A percentile compares a stretch with the other conserved stretches of the same genome.
phyloP scores from a whole-genome alignment of 1,139 yeast species.

The Saccharomyces pastorianus region DNA sequence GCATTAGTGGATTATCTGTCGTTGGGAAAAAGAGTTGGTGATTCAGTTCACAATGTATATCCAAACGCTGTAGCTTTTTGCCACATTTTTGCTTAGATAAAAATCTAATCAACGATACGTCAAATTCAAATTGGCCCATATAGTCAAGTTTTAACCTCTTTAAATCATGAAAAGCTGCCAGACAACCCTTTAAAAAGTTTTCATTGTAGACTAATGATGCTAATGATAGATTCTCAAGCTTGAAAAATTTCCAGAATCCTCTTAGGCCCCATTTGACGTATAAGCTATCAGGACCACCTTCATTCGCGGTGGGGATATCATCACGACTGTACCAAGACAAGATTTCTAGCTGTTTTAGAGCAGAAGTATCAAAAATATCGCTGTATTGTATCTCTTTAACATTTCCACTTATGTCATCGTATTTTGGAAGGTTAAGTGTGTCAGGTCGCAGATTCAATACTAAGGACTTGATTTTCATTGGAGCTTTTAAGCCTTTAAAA shows the following conservation, averaged over 20 bases:
- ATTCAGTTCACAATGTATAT: conserved; percentile 18
- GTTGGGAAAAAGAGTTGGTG: conserved; percentile 18
- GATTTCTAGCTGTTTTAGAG: conserved; percentile 20
- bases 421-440: conserved; percentile 7
- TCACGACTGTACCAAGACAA: conserved; percentile 26
- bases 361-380: conserved; percentile 20
- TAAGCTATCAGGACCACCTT: conserved; percentile 7
- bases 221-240: conserved; percentile 17
- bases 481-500: conserved; percentile 14
- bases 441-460: conserved; percentile 25
- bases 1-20: conserved; percentile 17
- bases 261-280: conserved; percentile 20
- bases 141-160: conserved; percentile 22
- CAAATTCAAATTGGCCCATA: conserved; percentile 12
- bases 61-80: conserved; percentile 19
- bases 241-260: conserved; percentile 17
- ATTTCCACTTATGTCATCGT: neutral
- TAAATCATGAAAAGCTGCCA: conserved; percentile 11
- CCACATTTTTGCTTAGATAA: conserved; percentile 14
- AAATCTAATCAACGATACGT: conserved; percentile 8
- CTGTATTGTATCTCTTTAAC: conserved; percentile 13
- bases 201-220: conserved; percentile 21
- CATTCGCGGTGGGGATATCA: conserved; percentile 9
- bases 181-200: conserved; percentile 14
- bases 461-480: conserved; percentile 19